phyloP scores from a whole-genome alignment of 2,329 filamentous ascomycete genomes.

The Rutstroemia sp. region DNA sequence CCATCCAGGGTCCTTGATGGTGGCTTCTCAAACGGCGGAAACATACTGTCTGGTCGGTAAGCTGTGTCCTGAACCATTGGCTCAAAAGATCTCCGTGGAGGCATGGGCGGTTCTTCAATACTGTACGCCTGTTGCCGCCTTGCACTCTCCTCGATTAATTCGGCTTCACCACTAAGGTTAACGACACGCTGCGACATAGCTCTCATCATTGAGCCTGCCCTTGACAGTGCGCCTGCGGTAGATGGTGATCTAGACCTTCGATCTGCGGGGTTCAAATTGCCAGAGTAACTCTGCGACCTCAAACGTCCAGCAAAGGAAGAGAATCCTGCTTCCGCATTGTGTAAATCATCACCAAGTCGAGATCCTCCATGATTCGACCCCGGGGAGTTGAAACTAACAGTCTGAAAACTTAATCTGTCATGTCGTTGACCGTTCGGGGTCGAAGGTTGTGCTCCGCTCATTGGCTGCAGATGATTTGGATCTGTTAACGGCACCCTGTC shows the following conservation, averaged over 20 bases:
- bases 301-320: constrained; percentile 31
- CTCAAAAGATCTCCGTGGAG: constrained; percentile 22
- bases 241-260: constrained; percentile 50
- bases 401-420: constrained; percentile 45
- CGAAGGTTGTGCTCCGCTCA: constrained; percentile 37
- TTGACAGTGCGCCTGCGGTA: constrained; percentile 56
- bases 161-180: constrained; percentile 89
- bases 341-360: constrained; percentile 53
- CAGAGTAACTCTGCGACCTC: constrained; percentile 50
- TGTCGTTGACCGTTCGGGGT: constrained; percentile 36
- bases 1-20: constrained; percentile 1
- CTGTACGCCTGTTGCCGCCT: constrained; percentile 18
- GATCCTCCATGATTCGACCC: constrained; percentile 34
- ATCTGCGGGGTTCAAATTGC: constrained; percentile 45
- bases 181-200: constrained; percentile 96
- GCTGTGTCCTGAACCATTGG: constrained; percentile 29
- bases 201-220: constrained; percentile 69
- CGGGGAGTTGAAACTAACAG: constrained; percentile 41
- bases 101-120: constrained; percentile 5
- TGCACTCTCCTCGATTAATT: constrained; percentile 63
- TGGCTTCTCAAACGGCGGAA: constrained; percentile 26
- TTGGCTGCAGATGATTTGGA: constrained; percentile 45
- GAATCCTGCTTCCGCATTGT: constrained; percentile 50
- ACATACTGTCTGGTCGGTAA: constrained; percentile 16
- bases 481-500: constrained; percentile 55